phyloP scores from a whole-genome alignment of 129 eudicot genomes.

The Chrysanthemum makinoi region DNA sequence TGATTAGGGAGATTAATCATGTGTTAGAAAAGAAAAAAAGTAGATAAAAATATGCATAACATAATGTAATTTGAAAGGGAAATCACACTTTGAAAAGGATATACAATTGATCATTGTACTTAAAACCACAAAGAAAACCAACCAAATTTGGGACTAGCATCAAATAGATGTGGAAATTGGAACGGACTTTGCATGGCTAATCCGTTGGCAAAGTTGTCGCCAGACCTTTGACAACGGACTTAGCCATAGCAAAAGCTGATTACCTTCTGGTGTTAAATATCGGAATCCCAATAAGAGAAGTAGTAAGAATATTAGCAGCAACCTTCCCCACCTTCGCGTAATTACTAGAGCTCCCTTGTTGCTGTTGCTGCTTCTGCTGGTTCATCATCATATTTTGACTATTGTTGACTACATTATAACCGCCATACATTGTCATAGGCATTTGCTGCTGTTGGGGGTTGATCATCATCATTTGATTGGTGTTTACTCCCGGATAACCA shows the following conservation, averaged over 20 bases:
- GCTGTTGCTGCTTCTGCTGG: constrained; percentile 20
- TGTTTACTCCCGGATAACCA: constrained; percentile 13
- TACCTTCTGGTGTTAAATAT: constrained; percentile 23
- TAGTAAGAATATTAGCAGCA: constrained; percentile 31
- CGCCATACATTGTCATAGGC: constrained; percentile 14
- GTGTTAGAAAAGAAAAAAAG: too few relatives aligned
- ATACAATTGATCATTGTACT: background rate
- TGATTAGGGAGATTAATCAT: too few relatives aligned
- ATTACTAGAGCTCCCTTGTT: constrained; percentile 17
- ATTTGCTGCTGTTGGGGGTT: constrained; percentile 11
- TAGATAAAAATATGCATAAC: too few relatives aligned
- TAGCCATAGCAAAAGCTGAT: constrained; percentile 1
- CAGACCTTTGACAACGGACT: background rate
- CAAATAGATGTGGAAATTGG: background rate
- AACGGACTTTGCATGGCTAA: background rate
- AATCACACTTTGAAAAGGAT: constrained; percentile 6
- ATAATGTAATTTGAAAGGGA: background rate
- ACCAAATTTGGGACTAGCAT: background rate
- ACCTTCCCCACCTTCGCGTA: constrained; percentile 25
- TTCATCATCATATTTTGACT: constrained; percentile 13
- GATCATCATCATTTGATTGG: constrained; percentile 4
- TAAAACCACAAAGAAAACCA: constrained; percentile 1
- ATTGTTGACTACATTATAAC: constrained; percentile 14
- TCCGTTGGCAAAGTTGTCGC: background rate
- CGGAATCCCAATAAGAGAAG: constrained; percentile 41